Base-by-base conservation (phyloP, 305 asterid species). In the Fraxinus floribunda region DNA sequence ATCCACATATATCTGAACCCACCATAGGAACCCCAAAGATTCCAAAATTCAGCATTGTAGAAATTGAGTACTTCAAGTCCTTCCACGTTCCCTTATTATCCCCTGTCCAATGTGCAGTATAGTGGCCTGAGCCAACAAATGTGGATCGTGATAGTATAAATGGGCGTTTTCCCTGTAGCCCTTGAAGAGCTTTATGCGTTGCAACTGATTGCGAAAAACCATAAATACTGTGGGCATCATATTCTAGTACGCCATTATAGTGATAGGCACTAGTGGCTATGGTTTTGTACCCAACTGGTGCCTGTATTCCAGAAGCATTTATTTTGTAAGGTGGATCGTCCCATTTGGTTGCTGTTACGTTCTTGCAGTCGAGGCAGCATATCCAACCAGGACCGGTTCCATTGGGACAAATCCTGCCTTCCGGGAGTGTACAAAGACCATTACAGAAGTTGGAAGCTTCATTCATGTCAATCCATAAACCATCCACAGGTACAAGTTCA, bases 11-110 rank as follows among this genome's bases (percentile, higher is more conserved):
- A 34, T 71, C 76, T 6, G 76, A 71, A 32, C 76, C 76, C 3
- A 71, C 76, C 76, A 71, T 71, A 13, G 76, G 76, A 16, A 71
- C 76, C 76, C 76, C 76, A 71, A 71, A 71, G 16, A 71, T 71
- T 6, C 76, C 76, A 15, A 71, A 71, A 34, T 71, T 71, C 22
- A 71, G 76, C 76, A 71, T 71, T 30, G 76, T 71, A 2, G 76
- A 71, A 5, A 71, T 71, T 36, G 76, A 32, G 11, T 71, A 71
- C 76, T 32, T 71, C 76, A 71, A 16, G 8, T 71, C 76, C 3
- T 71, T 36, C 76, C 76, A 71, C 0, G 76, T 71, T 16, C 76
- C 76, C 22, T 71, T 16, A 71, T 71, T 71, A 32, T 71, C 76
- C 41, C 76, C 76, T 0, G 76, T 71, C 76, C 76, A 71, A 3